Evolutionary conservation across 108 stramenopile species (phyloP), one percentile per base, ranked within the genome.

Genomic region (Parietichytrium sp.): DNA sequence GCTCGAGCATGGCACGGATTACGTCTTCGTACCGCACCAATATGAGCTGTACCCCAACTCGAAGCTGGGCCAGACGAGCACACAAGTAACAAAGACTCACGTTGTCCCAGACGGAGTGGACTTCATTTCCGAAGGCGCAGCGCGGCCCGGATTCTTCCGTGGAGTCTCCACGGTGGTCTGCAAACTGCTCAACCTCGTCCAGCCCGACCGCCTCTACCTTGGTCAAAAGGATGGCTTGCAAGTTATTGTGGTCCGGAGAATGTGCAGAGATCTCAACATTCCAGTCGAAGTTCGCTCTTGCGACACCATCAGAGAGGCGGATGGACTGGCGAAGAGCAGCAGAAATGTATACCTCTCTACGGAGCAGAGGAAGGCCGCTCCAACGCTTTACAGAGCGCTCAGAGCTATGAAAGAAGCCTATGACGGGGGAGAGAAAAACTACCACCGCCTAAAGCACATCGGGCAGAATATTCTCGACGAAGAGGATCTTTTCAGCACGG

Each of bases 161-260:
- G 98, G 98, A 48, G 97, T 99, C 3, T 93, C 96, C 12, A 99
- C 98, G 6, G 91, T 99, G 49, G 98, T 99, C 15, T 93, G 95
- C 1, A 99, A 99, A 86, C 92, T 99, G 3, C 94, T 97, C 88
- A 96, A 97, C 86, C 92, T 96, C 80, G 95, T 96, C 29, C 88
- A 92, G 84, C 94, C 96, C 48, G 91, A 90, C 3, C 90, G 87
- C 80, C 94, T 95, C 4, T 98, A 94, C 86, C 97, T 99, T 87
- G 98, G 98, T 16, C 97, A 97, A 83, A 99, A 99, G 86, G 98
- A 99, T 87, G 96, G 95, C 4, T 92, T 93, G 4, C 98, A 99
- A 84, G 96, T 95, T 83, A 87, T 91, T 49, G 81, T 97, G 16
- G 92, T 99, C 29, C 89, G 87, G 54, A 83, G 94, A 49, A 87